Evolutionary conservation across 2,329 filamentous ascomycete species (phyloP).

Genomic region (Coniella lustricola): DNA sequence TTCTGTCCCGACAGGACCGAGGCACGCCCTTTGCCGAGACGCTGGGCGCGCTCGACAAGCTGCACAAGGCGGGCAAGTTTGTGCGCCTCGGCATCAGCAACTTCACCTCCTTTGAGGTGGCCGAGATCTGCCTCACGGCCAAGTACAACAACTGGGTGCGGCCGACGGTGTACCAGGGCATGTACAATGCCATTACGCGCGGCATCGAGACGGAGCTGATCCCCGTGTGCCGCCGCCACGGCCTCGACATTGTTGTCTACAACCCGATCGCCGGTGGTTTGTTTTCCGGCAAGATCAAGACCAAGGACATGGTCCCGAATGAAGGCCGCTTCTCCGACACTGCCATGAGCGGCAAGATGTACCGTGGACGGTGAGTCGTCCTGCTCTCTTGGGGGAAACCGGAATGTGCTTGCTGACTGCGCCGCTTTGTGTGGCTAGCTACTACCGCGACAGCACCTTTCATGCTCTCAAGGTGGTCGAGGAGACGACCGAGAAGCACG

Average conservation of each 20-base stretch:
- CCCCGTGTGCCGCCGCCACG: conserved; percentile 66
- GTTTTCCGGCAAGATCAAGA: conserved; percentile 73
- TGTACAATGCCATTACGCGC: conserved; percentile 78
- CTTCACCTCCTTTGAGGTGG: conserved; percentile 81
- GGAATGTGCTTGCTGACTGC: neutral
- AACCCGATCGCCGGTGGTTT: conserved; percentile 77
- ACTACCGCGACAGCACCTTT: conserved; percentile 61
- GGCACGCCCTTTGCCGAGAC: conserved; percentile 72
- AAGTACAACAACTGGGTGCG: conserved; percentile 74
- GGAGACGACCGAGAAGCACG: conserved; percentile 58
- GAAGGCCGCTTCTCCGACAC: conserved; percentile 65
- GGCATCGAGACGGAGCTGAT: conserved; percentile 70
- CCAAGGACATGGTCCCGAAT: conserved; percentile 50
- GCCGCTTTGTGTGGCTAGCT: conserved; percentile 26
- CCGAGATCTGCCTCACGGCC: conserved; percentile 74
- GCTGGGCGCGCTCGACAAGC: conserved; percentile 66
- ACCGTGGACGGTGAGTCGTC: conserved; percentile 43
- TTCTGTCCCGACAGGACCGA: conserved; percentile 35
- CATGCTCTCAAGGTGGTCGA: conserved; percentile 63
- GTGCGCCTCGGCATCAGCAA: conserved; percentile 74
- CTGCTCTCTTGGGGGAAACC: neutral
- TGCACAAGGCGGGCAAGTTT: conserved; percentile 84
- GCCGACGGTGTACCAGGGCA: conserved; percentile 70
- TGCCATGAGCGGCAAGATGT: conserved; percentile 41
- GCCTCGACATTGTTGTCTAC: conserved; percentile 72